These are phyloP conservation scores for Sequoiadendron giganteum DNA, from an alignment of 75 land plant genomes.

Conservation along the genomic window DNA sequence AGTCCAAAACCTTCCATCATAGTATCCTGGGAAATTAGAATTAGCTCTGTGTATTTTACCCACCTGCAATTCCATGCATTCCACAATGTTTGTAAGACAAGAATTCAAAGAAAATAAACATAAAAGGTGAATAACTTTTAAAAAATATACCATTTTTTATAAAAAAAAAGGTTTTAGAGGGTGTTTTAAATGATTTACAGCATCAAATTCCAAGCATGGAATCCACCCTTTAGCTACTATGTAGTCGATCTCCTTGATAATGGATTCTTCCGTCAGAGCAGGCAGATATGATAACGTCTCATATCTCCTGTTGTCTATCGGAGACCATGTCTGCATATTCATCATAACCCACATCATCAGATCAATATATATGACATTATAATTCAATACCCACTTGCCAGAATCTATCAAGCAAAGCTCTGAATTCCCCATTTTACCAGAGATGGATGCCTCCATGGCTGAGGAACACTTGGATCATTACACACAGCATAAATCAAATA, in stretches of 20 bases:
- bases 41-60: constrained; percentile 29
- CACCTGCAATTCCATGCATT: constrained; percentile 16
- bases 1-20: constrained; percentile 78
- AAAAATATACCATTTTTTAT: background rate
- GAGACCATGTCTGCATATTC: constrained; percentile 53
- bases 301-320: constrained; percentile 49
- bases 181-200: constrained; percentile 20
- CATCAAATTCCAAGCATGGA: constrained; percentile 79
- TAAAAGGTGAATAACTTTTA: background rate
- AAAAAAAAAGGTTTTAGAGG: background rate
- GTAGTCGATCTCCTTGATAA: constrained; percentile 70
- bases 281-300: constrained; percentile 75
- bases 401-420: background rate
- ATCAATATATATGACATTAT: background rate
- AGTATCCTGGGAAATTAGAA: constrained; percentile 48
- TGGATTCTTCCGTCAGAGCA: constrained; percentile 44
- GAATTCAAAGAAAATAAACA: background rate
- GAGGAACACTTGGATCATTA: background rate
- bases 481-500: background rate
- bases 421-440: background rate
- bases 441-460: background rate
- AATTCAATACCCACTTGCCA: background rate
- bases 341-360: constrained; percentile 4
- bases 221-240: constrained; percentile 52
- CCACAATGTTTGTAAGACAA: background rate